Conservation (phyloP, 2,329 filamentous ascomycete genomes). For the Pseudogymnoascus sp. region DNA sequence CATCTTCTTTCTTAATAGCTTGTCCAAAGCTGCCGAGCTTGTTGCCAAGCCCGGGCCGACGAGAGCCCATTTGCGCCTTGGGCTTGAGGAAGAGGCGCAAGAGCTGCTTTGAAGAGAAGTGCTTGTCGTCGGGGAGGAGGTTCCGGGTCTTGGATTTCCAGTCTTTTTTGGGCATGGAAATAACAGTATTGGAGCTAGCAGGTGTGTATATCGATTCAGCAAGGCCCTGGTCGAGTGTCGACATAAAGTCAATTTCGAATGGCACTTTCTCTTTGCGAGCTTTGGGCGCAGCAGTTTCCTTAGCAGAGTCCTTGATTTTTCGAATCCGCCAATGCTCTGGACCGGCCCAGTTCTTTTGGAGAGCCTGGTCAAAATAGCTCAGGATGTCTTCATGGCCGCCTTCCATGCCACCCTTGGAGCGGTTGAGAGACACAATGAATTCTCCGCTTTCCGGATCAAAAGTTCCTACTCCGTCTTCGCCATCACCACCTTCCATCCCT, state of each 20-base stretch:
- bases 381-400: conserved; percentile 82
- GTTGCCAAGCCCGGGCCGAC: conserved; percentile 43
- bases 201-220: conserved; percentile 75
- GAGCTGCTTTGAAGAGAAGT: conserved; percentile 90
- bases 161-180: conserved; percentile 84
- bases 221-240: conserved; percentile 61
- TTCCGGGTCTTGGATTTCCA: conserved; percentile 93
- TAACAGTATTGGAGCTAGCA: conserved; percentile 69
- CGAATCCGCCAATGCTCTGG: conserved; percentile 98
- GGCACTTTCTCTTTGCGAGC: conserved; percentile 91
- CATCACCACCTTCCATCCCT: conserved; percentile 43
- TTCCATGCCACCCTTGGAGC: conserved; percentile 52
- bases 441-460: conserved; percentile 61
- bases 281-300: conserved; percentile 51
- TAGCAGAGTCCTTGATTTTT: conserved; percentile 73
- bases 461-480: conserved; percentile 41
- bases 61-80: conserved; percentile 70
- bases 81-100: conserved; percentile 90
- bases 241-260: conserved; percentile 85
- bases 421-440: conserved; percentile 71
- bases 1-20: conserved; percentile 40
- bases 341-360: conserved; percentile 95
- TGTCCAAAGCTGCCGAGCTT: conserved; percentile 36
- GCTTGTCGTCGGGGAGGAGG: conserved; percentile 91
- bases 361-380: conserved; percentile 93